A percentile compares a stretch with the other conserved stretches of the same genome.
Evolutionary conservation across 2,329 filamentous ascomycete genomes (phyloP).

Genomic region (Penicillium italicum): DNA sequence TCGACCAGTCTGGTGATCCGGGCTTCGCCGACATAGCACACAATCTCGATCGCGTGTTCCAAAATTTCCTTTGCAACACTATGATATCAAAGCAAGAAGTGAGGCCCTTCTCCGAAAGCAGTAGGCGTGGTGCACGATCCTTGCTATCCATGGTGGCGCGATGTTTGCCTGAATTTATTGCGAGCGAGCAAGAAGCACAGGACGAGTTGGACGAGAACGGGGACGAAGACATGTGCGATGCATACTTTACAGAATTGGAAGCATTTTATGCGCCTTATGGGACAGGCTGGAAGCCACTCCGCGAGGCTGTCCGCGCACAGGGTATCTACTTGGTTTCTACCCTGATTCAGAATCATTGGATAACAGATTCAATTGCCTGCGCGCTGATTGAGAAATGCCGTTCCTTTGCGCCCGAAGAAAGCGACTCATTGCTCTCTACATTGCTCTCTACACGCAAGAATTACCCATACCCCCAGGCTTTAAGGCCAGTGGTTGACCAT

Average conservation of each 20-base stretch:
- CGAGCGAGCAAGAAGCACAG: slow-evolving; percentile 35
- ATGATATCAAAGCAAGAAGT: slow-evolving; percentile 10
- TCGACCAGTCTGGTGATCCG: slow-evolving; percentile 32
- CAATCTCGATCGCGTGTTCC: slow-evolving; percentile 34
- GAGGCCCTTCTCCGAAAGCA: not conserved
- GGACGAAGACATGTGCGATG: slow-evolving; percentile 40
- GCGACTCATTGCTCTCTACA: slow-evolving; percentile 34
- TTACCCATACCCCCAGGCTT: slow-evolving; percentile 29
- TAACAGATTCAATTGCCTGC: slow-evolving; percentile 32
- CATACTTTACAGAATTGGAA: slow-evolving; percentile 43
- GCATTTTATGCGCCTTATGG: slow-evolving; percentile 35
- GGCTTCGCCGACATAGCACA: slow-evolving; percentile 36
- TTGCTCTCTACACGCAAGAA: slow-evolving; percentile 28
- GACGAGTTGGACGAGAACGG: slow-evolving; percentile 32
- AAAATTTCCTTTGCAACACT: slow-evolving; percentile 39
- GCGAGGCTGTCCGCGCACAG: slow-evolving; percentile 41
- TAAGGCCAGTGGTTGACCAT: slow-evolving; percentile 22
- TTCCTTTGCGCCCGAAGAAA: slow-evolving; percentile 35
- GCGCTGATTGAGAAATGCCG: slow-evolving; percentile 34
- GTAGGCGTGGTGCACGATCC: slow-evolving; percentile 31
- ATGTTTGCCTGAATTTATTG: slow-evolving; percentile 39
- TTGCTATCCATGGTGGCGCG: slow-evolving; percentile 37
- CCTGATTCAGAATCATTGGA: slow-evolving; percentile 36
- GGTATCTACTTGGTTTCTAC: slow-evolving; percentile 39
- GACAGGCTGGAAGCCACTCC: slow-evolving; percentile 40